Evolutionary conservation across 176 grass and related monocot genomes (phyloP), one percentile per base, ranked within the genome.

Genomic region (Cenchrus americanus): DNA sequence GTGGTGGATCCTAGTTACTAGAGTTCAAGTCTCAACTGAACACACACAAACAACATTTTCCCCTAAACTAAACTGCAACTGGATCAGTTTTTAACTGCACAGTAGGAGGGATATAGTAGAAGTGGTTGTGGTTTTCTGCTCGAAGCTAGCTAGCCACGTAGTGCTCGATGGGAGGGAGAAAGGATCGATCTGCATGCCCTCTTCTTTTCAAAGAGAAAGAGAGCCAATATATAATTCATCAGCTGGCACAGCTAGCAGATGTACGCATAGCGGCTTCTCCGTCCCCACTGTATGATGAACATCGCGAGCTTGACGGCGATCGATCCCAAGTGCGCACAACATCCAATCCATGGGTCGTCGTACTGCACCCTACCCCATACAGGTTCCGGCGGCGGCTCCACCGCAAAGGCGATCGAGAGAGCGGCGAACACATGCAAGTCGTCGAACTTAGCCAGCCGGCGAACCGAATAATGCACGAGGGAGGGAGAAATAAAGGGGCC

Each of bases 391-490:
- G 58, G 27, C 27, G 27, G 75, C 51, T 84, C 61, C 32, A 75
- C 76, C 78, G 68, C 37, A 42, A 84, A 80, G 68, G 79, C 61
- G 34, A 37, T 37, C 34, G 34, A 37, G 34, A 37, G 34, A 37
- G 34, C 34, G 34, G 34, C 5, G 18, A 8, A 68, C 41, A 42
- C 42, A 71, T 74, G 57, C 11, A 66, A 37, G 62, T 67, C 71
- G 51, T 81, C 62, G 81, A 53, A 77, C 44, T 22, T 78, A 0
- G 69, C 14, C 15, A 58, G 48, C 73, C 3, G 14, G 73, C 60
- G 83, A 86, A 66, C 66, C 58, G 88, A 90, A 90, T 86, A 86
- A 78, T 78, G 79, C 72, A 78, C 10, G 70, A 75, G 82, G 57
- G 53, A 7, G 5, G 5, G 21, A 18, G 11, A 5, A 88, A n/a